Base-by-base conservation (phyloP, 306 rosid genomes). In the Medicago truncatula region DNA sequence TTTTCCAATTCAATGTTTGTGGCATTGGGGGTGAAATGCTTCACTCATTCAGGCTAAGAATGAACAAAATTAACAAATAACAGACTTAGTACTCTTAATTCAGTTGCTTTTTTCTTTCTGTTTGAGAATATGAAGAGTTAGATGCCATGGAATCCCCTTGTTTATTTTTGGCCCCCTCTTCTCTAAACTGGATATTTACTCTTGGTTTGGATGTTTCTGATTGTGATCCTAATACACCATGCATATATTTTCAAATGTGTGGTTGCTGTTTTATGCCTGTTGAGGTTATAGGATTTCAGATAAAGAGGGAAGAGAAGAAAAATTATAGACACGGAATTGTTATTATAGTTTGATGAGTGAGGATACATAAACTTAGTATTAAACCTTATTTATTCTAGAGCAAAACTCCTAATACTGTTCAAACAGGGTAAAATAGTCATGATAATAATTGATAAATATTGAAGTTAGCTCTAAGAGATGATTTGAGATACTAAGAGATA, bases 1-100 rank as follows among this genome's bases (percentile, higher is more conserved):
- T 43, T 60, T 50, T 53, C n/a, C 12, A 12, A 38, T 59, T 81
- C 13, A 17, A 57, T 74, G 31, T 52, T 59, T 61, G 43, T 59
- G 62, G 60, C 43, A 58, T 65, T 9, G 68, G 9, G 62, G 60
- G 36, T 77, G 73, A 56, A 76, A 21, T 71, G 57, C 56, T 58
- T 58, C 40, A 13, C 63, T 64, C 57, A 52, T 36, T 56, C 50
- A 73, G 67, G 38, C 61, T 21, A 18, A 28, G 56, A 68, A 34
- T 69, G 65, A 49, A 16, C 65, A 23, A 71, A 20, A 9, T 9
- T 4, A 66, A 44, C 9, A 46, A 64, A 17, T 54, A 4, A 17
- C 18, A 56, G 38, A 47, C 20, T 38, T 49, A 39, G 62, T 18
- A 47, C 8, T 59, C 18, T 60, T 67, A 66, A 67, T 31, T 57